Percentiles rank a stretch among this genome's conserved stretches.
Conservation (phyloP, 2,329 filamentous ascomycete species). For the Amauroascus verrucosus region DNA sequence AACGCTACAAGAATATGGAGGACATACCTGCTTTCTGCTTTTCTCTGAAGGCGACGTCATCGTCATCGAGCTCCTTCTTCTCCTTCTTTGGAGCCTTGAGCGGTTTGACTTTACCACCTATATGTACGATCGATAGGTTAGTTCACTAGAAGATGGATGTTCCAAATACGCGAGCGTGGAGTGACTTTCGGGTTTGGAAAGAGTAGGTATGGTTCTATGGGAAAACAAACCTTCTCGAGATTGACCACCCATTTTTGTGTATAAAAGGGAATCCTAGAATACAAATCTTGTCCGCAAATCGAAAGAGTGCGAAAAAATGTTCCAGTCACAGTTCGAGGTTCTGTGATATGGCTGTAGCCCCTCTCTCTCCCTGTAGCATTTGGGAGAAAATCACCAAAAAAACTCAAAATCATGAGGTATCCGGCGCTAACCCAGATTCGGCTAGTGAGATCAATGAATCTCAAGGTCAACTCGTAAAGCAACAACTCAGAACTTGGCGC, state of each 20-base stretch:
- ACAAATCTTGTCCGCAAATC: neutral
- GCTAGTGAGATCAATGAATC: neutral
- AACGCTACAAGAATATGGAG: neutral
- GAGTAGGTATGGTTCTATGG: neutral
- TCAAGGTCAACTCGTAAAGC: neutral
- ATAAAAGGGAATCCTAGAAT: neutral
- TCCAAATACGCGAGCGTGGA: no score
- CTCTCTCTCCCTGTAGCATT: neutral
- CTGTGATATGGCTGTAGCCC: neutral
- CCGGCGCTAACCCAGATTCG: conserved; percentile 4
- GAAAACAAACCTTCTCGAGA: conserved; percentile 52
- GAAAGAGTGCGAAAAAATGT: neutral
- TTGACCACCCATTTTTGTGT: conserved; percentile 51
- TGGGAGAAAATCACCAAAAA: neutral
- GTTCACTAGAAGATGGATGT: neutral
- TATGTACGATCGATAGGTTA: neutral
- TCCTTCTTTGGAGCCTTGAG: conserved; percentile 84
- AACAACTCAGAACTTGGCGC: conserved; percentile 9
- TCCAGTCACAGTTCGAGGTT: neutral
- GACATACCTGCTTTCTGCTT: conserved; percentile 73
- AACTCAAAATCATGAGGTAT: no score
- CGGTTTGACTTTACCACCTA: conserved; percentile 74
- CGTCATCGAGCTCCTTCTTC: conserved; percentile 72
- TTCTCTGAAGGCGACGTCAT: conserved; percentile 69
- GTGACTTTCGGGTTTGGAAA: no score